Evolutionary conservation across 345 rosid species (phyloP), one percentile per base, ranked within the genome.

Genomic region (Acer yangbiense): DNA sequence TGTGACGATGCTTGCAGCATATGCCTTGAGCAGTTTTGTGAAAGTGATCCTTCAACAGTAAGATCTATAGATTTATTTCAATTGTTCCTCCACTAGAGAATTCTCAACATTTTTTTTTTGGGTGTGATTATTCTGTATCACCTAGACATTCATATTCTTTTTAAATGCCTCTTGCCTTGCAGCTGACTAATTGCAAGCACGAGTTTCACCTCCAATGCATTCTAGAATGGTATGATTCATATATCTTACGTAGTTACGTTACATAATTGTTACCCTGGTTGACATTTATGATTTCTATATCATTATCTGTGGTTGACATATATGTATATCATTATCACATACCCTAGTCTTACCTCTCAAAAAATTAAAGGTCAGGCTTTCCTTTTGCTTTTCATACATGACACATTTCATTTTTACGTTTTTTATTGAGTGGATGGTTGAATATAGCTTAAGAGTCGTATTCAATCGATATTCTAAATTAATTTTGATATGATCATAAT

Each of bases 181-280:
- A 91, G 95, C 80, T 89, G 81, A 91, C 93, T 67, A 82, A 63
- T 85, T 91, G 96, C 88, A 90, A 77, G 88, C 96, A 91, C 39
- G 94, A 91, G 77, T 91, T 87, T 89, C 96, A 91, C 81, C 94
- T 91, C 71, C 96, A 90, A 69, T 91, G 94, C 82, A 78, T 91
- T 78, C 96, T 91, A 73, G 96, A 91, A 79, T 91, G 96, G 93
- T 91, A 87, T n/a, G 6, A 35, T 60, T 61, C 18, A 65, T 76
- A 61, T 65, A 61, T 65, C 57, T 63, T 44, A 70, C 29, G 29
- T 27, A 27, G 29, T 27, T 27, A 27, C 48, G 14, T 13, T 21
- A 20, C 4, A 21, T 14, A 41, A 61, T 23, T 44, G 0, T 79
- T 73, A 13, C 25, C 76, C 41, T 21, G 7, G 35, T 12, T 74